Base-by-base conservation (phyloP, 768 basidiomycete genomes). In the Boletus reticulatus region DNA sequence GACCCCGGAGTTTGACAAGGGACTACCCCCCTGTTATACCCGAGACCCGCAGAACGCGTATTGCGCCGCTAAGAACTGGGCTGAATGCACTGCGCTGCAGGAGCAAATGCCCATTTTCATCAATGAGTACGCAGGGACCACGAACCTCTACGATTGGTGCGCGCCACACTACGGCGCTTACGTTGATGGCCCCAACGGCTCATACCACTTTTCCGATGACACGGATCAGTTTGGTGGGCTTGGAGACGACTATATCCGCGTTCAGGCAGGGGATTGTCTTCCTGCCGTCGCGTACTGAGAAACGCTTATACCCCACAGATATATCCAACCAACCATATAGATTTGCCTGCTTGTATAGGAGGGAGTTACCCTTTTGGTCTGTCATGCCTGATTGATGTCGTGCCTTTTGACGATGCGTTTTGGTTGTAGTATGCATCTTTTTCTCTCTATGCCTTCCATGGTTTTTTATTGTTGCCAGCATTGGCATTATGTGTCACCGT, bases 41-140 rank as follows among this genome's bases (percentile, higher is more conserved):
- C 44, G 61, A 54, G 60, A 62, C 24, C 19, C 50, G 12, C 57
- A 64, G 31, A 51, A 59, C 43, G 46, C 58, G 42, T 72, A 71
- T 50, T 57, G 55, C 38, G 49, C 56, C 34, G 61, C 67, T 3
- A 72, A 69, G 58, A 61, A 59, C 47, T 71, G 70, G 70, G 47
- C 65, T 0, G 69, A 70, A 32, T 65, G 61, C 19, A 38, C 55
- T 4, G 27, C 44, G 13, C 29, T 63, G 42, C 55, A 53, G 12
- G 58, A 58, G 34, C 61, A 64, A 29, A 61, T 65, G 48, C 70
- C 70, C 10, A 58, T 68, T 34, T 72, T 70, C 22, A 58, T 70
- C 53, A 71, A 70, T 24, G 62, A 70, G 32, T 68, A 61, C 19
- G 64, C 56, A 9, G 62, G 58, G 0, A 2, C 47, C 1, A 29